Conservation (phyloP, 345 rosid species). For the Brassica napus region Da-Ae NC_063446.1:68988001-68988500, state of each 20-base stretch:
- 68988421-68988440: not conserved
- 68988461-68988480: not conserved
- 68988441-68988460: not conserved
- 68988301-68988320: slow-evolving; percentile 18
- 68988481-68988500: no score
- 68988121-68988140: not conserved
- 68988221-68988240: slow-evolving; percentile 19
- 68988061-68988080: not conserved
- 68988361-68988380: not conserved
- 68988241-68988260: not conserved
- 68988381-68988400: not conserved
- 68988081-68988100: not conserved
- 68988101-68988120: not conserved
- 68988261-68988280: not conserved
- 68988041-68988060: not conserved
- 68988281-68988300: not conserved
- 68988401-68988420: slow-evolving; percentile 6
- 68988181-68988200: slow-evolving; percentile 30
- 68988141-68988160: slow-evolving; percentile 20
- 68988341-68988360: not conserved
- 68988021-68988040: not conserved
- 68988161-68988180: slow-evolving; percentile 18
- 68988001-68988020: not conserved
- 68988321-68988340: not conserved
- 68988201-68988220: slow-evolving; percentile 21